Percentiles rank a stretch among this genome's conserved stretches.
Evolutionary conservation across 2,329 filamentous ascomycete genomes (phyloP).

Genomic region (Diplodia seriata): DNA sequence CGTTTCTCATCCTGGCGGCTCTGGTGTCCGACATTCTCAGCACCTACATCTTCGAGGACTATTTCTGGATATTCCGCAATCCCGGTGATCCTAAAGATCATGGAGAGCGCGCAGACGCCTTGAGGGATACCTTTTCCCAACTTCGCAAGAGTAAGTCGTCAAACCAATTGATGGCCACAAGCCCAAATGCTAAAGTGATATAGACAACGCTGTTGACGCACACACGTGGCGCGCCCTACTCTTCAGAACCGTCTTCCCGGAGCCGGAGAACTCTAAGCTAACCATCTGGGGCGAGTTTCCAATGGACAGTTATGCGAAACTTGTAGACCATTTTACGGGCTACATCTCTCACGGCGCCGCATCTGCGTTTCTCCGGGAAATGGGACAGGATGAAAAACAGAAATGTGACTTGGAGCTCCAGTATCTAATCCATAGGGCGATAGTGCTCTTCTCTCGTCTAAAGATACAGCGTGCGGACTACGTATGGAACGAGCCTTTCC

Average conservation of each 20-base stretch:
- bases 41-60: not conserved
- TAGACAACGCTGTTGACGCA: not conserved
- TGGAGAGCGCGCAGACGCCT: no score
- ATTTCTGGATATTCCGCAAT: constrained; percentile 19
- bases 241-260: not conserved
- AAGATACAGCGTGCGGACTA: not conserved
- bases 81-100: not conserved
- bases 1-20: constrained; percentile 20
- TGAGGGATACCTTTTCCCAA: not conserved
- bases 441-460: not conserved
- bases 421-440: fast-evolving
- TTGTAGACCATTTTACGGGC: not conserved
- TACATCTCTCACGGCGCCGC: not conserved
- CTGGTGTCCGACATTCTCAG: constrained; percentile 4
- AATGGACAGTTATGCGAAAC: not conserved
- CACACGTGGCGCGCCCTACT: not conserved
- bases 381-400: not conserved
- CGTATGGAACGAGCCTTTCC: not conserved
- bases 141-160: not conserved
- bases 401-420: not conserved
- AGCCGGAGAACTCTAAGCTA: not conserved
- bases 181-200: not conserved
- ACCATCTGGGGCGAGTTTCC: no score
- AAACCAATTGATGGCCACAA: not conserved
- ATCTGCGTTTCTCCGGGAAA: not conserved